These are phyloP conservation scores for Hypoxylon sp. DNA, from an alignment of 2,329 filamentous ascomycete genomes.

Conservation along the genomic window DNA sequence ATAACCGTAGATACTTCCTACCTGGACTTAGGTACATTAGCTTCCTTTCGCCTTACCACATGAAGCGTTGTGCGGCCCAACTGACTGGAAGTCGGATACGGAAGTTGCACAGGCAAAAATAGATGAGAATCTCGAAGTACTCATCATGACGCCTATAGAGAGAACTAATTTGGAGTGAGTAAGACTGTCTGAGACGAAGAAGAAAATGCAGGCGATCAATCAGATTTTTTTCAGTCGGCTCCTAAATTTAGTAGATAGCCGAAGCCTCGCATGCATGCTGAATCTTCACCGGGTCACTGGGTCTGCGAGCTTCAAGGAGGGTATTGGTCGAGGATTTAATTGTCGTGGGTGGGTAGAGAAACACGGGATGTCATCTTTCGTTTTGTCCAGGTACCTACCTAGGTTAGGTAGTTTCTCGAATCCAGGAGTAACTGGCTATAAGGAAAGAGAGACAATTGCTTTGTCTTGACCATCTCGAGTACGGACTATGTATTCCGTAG, in stretches of 20 bases:
- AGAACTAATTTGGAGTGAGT: not conserved
- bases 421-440: not conserved
- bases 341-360: not conserved
- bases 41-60: not conserved
- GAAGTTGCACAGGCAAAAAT: not conserved
- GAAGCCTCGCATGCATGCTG: slow-evolving; percentile 1
- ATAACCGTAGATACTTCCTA: not conserved
- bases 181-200: not conserved
- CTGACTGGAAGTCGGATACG: not conserved
- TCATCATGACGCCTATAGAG: too few relatives aligned
- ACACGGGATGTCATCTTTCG: not conserved
- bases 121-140: not conserved
- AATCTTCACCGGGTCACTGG: not conserved
- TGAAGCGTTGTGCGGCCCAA: not conserved
- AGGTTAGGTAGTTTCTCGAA: not conserved
- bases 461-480: slow-evolving; percentile 9
- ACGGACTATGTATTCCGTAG: too few relatives aligned
- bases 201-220: slow-evolving; percentile 7
- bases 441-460: slow-evolving; percentile 9
- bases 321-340: not conserved
- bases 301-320: not conserved
- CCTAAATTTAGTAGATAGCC: slow-evolving; percentile 4
- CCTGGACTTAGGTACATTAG: not conserved
- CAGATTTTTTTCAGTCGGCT: not conserved
- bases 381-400: not conserved